Evolutionary conservation across 2,329 filamentous ascomycete genomes (phyloP), one percentile per base, ranked within the genome.

Genomic region (Alternaria metachromatica): DNA sequence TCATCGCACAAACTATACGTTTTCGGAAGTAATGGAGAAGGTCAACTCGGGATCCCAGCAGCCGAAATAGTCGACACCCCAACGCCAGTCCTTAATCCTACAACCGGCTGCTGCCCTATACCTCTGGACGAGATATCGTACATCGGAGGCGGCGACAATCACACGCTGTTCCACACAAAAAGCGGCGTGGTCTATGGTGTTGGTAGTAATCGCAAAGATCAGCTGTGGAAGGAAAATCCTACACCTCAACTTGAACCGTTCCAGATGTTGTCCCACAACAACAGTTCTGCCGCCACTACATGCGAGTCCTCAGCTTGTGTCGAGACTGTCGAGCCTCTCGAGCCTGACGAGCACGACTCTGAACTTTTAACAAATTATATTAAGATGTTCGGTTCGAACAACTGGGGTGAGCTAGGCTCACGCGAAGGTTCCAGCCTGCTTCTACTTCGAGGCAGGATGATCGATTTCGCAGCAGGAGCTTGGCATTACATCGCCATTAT

Each of bases 81-180:
- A 59, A 63, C 64, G 10, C 20, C 61, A 41, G 62, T 70, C 3
- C 43, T 59, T 9, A 26, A 48, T 41, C 41, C 43, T 51, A 26
- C 15, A 12, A 33, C 51, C 18, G 12, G 9, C 15, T 2, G 21
- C n/a, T 15, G 10, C 37, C 44, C n/a, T 20, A 26, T 63, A 0
- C 43, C 61, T 10, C 46, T 71, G 1, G 53, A 63, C 8, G 44
- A 54, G 2, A 28, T 78, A 23, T 45, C 48, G 13, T 71, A 75
- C 13, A 83, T 90, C 25, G 81, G 76, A 48, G 85, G 92, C 8
- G 95, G 95, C 5, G 94, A 94, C 2, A 97, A 97, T 74, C 95
- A 97, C 78, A 96, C 93, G 0, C 81, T 97, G 5, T 77, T 97
- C 10, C 82, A 94, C 11, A 87, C 86, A n/a, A 74, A 82, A 5